phyloP scores from a whole-genome alignment of 768 basidiomycete species.

The Leccinum fibrillosum region DNA sequence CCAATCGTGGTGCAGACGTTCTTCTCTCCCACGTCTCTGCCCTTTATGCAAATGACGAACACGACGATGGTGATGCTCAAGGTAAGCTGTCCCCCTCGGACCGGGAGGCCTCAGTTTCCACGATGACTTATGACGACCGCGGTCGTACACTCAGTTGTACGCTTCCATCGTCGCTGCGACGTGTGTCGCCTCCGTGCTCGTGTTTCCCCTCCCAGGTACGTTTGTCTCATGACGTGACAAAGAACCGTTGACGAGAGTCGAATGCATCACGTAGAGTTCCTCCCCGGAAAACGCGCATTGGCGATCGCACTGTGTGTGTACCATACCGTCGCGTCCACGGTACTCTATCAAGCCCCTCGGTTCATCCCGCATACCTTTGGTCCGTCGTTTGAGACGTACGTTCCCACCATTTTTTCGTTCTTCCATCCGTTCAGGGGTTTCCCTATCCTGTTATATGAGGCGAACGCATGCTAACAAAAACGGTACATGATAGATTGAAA shows the following conservation, averaged over 20 bases:
- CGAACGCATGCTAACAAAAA: background rate
- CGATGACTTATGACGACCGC: background rate
- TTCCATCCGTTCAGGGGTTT: background rate
- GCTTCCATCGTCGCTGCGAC: constrained; percentile 57
- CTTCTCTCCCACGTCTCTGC: constrained; percentile 56
- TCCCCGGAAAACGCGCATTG: constrained; percentile 82
- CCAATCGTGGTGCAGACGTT: constrained; percentile 78
- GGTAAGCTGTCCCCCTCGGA: constrained; percentile 36
- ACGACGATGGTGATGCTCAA: constrained; percentile 75
- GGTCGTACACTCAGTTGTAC: constrained; percentile 52
- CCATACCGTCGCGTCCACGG: constrained; percentile 68
- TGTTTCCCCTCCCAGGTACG: constrained; percentile 69
- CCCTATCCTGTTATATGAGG: too few species aligned
- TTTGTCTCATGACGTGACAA: constrained; percentile 1
- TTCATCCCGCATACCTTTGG: constrained; percentile 79
- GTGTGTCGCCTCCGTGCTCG: constrained; percentile 61
- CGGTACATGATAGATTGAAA: constrained; percentile 23
- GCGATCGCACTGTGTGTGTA: constrained; percentile 76
- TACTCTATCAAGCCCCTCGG: constrained; percentile 72
- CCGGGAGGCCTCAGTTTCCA: too few species aligned
- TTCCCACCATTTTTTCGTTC: constrained; percentile 7
- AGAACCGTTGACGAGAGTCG: background rate
- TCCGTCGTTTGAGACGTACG: constrained; percentile 54
- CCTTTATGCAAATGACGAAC: constrained; percentile 80
- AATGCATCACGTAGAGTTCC: constrained; percentile 50